Conservation (phyloP, 257 asterid species). For the Misopates orontium region DNA sequence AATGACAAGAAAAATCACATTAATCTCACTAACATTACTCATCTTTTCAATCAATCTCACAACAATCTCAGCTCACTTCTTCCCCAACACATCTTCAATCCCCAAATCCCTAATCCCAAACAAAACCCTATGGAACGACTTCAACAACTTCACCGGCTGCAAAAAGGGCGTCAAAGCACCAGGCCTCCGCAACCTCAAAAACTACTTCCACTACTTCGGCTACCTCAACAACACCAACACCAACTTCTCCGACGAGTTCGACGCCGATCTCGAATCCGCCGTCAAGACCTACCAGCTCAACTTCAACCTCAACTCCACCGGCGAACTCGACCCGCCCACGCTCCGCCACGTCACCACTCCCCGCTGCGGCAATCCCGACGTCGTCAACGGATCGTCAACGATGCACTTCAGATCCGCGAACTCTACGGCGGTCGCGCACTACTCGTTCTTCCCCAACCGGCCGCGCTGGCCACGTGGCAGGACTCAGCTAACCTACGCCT, state of each 20-base stretch:
- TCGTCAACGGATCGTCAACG: constrained; percentile 58
- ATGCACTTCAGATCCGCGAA: constrained; percentile 45
- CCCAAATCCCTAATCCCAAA: constrained; percentile 48
- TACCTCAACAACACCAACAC: constrained; percentile 45
- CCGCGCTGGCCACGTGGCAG: constrained; percentile 71
- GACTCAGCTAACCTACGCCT: constrained; percentile 59
- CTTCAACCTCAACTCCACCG: constrained; percentile 68
- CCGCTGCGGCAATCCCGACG: constrained; percentile 77
- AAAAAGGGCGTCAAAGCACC: constrained; percentile 44
- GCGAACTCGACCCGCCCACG: constrained; percentile 55
- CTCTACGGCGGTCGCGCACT: constrained; percentile 51
- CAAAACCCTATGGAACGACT: constrained; percentile 57
- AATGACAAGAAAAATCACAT: too few species aligned
- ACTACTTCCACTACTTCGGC: constrained; percentile 68
- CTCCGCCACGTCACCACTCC: constrained; percentile 53
- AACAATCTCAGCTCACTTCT: constrained; percentile 51
- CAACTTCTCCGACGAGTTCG: constrained; percentile 66
- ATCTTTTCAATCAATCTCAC: not conserved
- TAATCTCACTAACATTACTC: too few species aligned
- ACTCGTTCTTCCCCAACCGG: constrained; percentile 64
- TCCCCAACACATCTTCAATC: constrained; percentile 54
- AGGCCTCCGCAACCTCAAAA: constrained; percentile 55
- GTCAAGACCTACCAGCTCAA: constrained; percentile 63
- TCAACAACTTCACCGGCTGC: constrained; percentile 52
- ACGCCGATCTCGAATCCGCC: constrained; percentile 54